Evolutionary conservation across 1,284 basidiomycete genomes (phyloP), one percentile per base, ranked within the genome.

Genomic region (Singerocomus rubriflavus): DNA sequence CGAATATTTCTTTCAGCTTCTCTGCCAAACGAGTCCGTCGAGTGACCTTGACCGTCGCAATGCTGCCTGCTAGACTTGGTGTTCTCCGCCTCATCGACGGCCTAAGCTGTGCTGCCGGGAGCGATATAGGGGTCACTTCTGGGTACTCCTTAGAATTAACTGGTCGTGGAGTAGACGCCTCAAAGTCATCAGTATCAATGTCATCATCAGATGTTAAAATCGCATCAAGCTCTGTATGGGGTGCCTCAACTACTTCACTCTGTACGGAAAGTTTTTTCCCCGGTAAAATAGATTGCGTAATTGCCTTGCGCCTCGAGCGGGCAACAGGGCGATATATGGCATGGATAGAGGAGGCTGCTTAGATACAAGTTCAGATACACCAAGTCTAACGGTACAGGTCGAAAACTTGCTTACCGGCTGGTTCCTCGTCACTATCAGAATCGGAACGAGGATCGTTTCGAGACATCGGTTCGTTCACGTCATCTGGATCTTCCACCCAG

Each of bases 1-100:
- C 87, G 60, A 93, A 97, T 1, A 97, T 82, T 40, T 94, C 90
- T 64, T 81, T 82, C 50, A 97, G 69, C 69, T 93, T 93, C 67
- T 85, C 82, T 2, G 91, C 92, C 32, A 97, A 71, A 44, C 81
- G 81, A 34, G 81, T 77, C 53, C 88, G 78, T 47, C 92, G 76
- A 61, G 84, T 76, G n/a, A 81, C 59, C 53, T 81, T 80, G 43
- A 90, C 83, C 9, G 87, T 91, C 3, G 81, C 76, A 73, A 87
- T 78, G 60, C 83, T 89, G 6, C 79, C 80, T 31, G 78, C 68
- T n/a, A 81, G 74, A 44, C 74, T 72, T 17, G 55, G 48, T 12
- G 39, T 44, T 44, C 61, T 61, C 25, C 68, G 59, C 43, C 56
- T 63, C 16, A 69, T 51, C 29, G 53, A 35, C 34, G 64, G 46